Evolutionary conservation across 108 stramenopile species (phyloP), one percentile per base, ranked within the genome.

Genomic region (Schizochytrium sp.): DNA sequence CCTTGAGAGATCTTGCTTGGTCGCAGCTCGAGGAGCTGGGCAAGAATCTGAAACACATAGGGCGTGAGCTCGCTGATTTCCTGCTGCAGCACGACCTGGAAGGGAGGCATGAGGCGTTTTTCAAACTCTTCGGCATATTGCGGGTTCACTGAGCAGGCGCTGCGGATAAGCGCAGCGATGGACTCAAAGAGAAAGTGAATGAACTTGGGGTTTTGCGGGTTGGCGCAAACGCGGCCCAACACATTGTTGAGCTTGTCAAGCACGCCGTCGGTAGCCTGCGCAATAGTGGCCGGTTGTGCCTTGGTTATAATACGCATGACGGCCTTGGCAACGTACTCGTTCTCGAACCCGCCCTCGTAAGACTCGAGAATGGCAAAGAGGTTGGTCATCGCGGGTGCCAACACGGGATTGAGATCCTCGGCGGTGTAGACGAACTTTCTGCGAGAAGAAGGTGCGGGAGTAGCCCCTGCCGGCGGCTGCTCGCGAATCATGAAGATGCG

Each of bases 301-400:
- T 91, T 89, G 89, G 90, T 91, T 29, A 98, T 91, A 5, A 95
- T 83, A 88, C 98, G 93, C 98, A 98, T 98, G 72, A 98, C 92
- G 76, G 96, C 96, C 91, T 98, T 98, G 98, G 98, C 98, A 41
- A 98, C 96, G 90, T 98, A 97, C 60, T 97, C 97, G 92, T 99
- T 99, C 89, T 98, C 97, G 72, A 95, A 92, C 87, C 91, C 88
- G n/a, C 95, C 95, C 28, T 58, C 60, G 76, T 96, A 94, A 44
- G 76, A 83, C 76, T 96, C 98, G 34, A 97, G 90, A 87, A 97
- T 97, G 8, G 90, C 92, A 88, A 98, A 99, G 18, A 99, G 89
- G 5, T 94, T 96, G 63, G 91, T 95, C 91, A 98, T 97, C 23
- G 98, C 92, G 44, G 69, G 58, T 47, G 96, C 95, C 29, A 99